Conservation (phyloP, 2,329 filamentous ascomycete genomes). For the Talaromyces sp. region DNA sequence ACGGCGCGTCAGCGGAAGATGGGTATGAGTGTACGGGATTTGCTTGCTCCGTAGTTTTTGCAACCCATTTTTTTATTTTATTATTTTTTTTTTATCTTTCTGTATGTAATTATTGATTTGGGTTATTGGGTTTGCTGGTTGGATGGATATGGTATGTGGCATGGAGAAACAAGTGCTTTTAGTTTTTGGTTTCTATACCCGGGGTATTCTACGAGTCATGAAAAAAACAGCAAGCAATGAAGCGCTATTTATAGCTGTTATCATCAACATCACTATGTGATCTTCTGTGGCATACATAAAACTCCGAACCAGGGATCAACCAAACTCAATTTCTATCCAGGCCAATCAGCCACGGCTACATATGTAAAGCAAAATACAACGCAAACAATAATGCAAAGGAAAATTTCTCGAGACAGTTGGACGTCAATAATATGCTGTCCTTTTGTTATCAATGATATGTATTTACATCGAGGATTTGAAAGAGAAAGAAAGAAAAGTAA, state of each 20-base stretch:
- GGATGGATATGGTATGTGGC: neutral
- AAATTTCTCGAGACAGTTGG: neutral
- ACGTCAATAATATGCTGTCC: neutral
- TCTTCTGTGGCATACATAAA: no score
- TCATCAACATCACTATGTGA: no score
- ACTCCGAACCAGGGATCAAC: neutral
- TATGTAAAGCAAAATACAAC: no score
- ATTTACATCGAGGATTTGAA: neutral
- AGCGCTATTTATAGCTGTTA: neutral
- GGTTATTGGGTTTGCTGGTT: neutral
- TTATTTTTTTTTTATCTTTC: neutral
- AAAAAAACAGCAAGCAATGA: neutral
- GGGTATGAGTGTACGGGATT: conserved; percentile 51
- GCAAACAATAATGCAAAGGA: neutral
- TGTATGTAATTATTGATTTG: neutral
- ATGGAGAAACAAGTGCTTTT: neutral
- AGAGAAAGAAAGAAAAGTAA: neutral
- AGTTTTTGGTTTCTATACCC: neutral
- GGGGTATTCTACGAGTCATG: neutral
- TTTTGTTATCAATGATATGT: neutral
- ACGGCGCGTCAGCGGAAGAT: conserved; percentile 29
- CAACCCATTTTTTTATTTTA: neutral
- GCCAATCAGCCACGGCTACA: neutral
- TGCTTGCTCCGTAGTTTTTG: conserved; percentile 43
- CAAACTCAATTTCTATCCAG: neutral